These are phyloP conservation scores for Talaromyces sp. DNA, from an alignment of 2,329 filamentous ascomycete genomes.

Conservation along the genomic window DNA sequence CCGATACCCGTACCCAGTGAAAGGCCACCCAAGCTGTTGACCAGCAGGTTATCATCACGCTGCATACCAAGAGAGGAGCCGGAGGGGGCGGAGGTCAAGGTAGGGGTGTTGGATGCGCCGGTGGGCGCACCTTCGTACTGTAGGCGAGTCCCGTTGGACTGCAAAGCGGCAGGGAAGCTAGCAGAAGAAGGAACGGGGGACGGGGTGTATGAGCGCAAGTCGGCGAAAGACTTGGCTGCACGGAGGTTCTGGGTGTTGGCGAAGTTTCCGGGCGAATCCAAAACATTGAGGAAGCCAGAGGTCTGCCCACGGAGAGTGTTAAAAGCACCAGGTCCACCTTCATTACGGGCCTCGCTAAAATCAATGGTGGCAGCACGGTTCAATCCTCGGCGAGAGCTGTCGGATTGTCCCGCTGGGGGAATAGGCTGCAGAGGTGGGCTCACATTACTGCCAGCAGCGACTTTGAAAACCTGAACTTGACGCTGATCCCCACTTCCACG, in stretches of 20 bases:
- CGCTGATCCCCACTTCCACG: conserved; percentile 84
- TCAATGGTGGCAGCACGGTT: conserved; percentile 97
- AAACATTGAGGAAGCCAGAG: conserved; percentile 77
- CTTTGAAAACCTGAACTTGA: conserved; percentile 82
- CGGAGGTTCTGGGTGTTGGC: conserved; percentile 78
- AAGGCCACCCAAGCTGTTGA: conserved; percentile 66
- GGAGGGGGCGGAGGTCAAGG: conserved; percentile 63
- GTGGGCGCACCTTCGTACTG: conserved; percentile 61
- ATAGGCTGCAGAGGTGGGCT: conserved; percentile 66
- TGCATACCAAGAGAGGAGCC: conserved; percentile 51
- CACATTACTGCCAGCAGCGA: conserved; percentile 54
- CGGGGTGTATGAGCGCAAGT: conserved; percentile 90
- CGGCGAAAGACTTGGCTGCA: conserved; percentile 94
- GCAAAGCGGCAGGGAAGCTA: conserved; percentile 74
- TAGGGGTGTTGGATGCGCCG: conserved; percentile 66
- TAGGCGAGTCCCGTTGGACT: conserved; percentile 64
- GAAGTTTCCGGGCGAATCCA: conserved; percentile 72
- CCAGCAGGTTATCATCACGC: conserved; percentile 61
- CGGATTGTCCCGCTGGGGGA: conserved; percentile 67
- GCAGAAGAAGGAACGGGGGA: conserved; percentile 89
- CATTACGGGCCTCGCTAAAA: conserved; percentile 80
- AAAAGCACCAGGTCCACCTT: conserved; percentile 68
- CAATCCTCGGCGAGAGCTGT: conserved; percentile 79
- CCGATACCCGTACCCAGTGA: conserved; percentile 56
- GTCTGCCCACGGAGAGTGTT: conserved; percentile 74